phyloP scores from a whole-genome alignment of 177 flowering plant genomes.

The Telopea speciosissima region DNA sequence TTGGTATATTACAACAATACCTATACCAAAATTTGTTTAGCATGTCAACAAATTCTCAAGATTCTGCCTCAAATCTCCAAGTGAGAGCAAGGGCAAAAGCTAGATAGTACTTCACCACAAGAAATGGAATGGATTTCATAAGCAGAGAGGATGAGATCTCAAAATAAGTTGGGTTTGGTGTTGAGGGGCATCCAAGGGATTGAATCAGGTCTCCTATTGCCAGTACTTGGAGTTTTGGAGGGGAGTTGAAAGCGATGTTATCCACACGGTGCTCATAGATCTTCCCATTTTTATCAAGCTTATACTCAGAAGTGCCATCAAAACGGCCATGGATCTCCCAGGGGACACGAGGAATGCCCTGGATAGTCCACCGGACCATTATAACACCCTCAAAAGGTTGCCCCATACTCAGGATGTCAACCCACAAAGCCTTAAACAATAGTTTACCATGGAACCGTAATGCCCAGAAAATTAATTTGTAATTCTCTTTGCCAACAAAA shows the following conservation, averaged over 20 bases:
- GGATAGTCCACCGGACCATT: slow-evolving; percentile 78
- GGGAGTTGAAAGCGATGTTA: slow-evolving; percentile 62
- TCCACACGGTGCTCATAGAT: slow-evolving; percentile 78
- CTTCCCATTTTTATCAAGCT: slow-evolving; percentile 82
- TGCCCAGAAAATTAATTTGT: slow-evolving; percentile 73
- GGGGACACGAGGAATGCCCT: slow-evolving; percentile 72
- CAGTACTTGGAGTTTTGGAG: slow-evolving; percentile 55
- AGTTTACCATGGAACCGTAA: slow-evolving; percentile 70
- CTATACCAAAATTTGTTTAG: slow-evolving; percentile 3
- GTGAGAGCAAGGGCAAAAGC: slow-evolving; percentile 9
- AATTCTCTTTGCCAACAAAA: slow-evolving; percentile 69
- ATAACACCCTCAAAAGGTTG: slow-evolving; percentile 63
- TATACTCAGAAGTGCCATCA: slow-evolving; percentile 80
- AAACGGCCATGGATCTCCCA: slow-evolving; percentile 81
- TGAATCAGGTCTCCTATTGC: slow-evolving; percentile 52
- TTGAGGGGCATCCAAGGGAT: slow-evolving; percentile 57
- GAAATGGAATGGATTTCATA: slow-evolving; percentile 7
- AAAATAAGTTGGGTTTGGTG: slow-evolving; percentile 74
- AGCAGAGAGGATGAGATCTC: slow-evolving; percentile 32
- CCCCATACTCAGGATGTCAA: slow-evolving; percentile 61
- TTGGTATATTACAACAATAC: not conserved
- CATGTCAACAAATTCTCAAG: not conserved
- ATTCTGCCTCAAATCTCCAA: slow-evolving; percentile 14
- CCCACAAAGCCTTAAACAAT: slow-evolving; percentile 64
- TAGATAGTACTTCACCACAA: slow-evolving; percentile 14